Conservation (phyloP, 441 rosid species). For the Populus tomentosa region DNA sequence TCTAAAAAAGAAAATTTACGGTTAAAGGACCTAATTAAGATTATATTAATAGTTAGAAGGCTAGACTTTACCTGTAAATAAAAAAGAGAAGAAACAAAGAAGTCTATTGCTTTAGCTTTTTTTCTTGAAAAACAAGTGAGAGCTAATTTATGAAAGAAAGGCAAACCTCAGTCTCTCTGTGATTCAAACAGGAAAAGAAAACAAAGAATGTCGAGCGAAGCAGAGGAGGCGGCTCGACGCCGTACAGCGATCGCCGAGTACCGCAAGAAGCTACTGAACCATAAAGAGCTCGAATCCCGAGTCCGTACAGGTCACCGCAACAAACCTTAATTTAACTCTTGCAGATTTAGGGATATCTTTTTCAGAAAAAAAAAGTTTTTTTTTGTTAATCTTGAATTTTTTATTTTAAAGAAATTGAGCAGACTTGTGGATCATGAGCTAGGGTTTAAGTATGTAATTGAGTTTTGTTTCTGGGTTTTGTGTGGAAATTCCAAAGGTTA, state of each 20-base stretch:
- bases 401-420: neutral
- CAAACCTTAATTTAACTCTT: neutral
- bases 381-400: neutral
- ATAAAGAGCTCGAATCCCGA: slow-evolving; percentile 81
- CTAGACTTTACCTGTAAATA: neutral
- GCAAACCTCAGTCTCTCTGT: neutral
- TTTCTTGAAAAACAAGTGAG: neutral
- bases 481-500: neutral
- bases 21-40: neutral
- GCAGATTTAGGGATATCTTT: neutral
- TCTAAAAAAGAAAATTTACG: neutral
- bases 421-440: neutral
- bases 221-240: slow-evolving; percentile 67
- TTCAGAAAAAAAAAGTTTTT: neutral
- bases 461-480: neutral
- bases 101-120: neutral
- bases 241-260: slow-evolving; percentile 62
- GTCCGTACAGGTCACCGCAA: slow-evolving; percentile 62
- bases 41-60: neutral
- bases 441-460: neutral
- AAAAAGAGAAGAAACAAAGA: too few relatives aligned
- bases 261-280: slow-evolving; percentile 88
- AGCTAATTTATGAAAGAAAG: neutral
- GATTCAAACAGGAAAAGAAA: neutral
- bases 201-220: slow-evolving; percentile 31